A percentile compares a stretch with the other conserved stretches of the same genome.
phyloP scores from a whole-genome alignment of 1,284 basidiomycete genomes.

The Phellopilus nigrolimitatus region DNA sequence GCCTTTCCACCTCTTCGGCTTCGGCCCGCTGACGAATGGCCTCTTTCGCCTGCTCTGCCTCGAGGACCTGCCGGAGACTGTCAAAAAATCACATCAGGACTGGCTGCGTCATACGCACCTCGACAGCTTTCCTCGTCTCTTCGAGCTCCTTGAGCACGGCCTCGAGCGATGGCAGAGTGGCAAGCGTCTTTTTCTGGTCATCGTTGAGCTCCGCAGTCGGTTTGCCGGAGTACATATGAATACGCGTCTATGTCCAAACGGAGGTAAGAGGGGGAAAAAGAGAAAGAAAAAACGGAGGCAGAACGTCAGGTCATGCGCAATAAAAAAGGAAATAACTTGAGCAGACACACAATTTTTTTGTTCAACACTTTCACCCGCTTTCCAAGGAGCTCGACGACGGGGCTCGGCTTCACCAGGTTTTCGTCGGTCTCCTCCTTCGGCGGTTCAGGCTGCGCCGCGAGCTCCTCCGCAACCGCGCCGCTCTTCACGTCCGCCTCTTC shows the following conservation, averaged over 20 bases:
- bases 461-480: constrained; percentile 44
- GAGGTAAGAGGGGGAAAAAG: too few species aligned
- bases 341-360: constrained; percentile 76
- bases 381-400: constrained; percentile 69
- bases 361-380: constrained; percentile 71
- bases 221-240: constrained; percentile 62
- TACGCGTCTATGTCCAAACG: constrained; percentile 61
- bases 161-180: constrained; percentile 68
- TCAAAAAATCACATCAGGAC: constrained; percentile 6
- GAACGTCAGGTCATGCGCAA: neutral
- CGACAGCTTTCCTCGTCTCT: constrained; percentile 75
- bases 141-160: constrained; percentile 74
- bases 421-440: constrained; percentile 36
- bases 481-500: constrained; percentile 45
- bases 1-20: constrained; percentile 48
- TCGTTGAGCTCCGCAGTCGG: constrained; percentile 73
- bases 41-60: constrained; percentile 57
- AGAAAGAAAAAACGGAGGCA: constrained; percentile 13
- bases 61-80: constrained; percentile 45
- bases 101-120: constrained; percentile 44
- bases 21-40: constrained; percentile 48
- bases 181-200: constrained; percentile 72
- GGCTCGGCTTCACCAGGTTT: constrained; percentile 52
- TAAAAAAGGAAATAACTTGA: constrained; percentile 1
- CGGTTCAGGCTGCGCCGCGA: constrained; percentile 37